Conservation (phyloP, 495 filamentous ascomycete genomes). For the Penicillium daleae region DNA sequence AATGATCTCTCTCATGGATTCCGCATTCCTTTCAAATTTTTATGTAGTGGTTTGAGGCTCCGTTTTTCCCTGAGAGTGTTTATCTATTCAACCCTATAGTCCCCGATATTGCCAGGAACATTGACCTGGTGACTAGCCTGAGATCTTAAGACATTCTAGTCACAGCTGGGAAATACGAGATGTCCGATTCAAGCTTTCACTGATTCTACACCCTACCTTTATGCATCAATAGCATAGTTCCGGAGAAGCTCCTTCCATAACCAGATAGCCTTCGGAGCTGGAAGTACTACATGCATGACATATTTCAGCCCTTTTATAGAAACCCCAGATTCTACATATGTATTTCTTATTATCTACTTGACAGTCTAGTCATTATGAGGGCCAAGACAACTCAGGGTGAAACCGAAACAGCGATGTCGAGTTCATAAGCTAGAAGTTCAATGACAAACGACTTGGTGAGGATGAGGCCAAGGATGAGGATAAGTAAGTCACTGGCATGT, state of each 20-base stretch:
- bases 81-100: background rate
- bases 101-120: background rate
- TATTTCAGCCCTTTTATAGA: background rate
- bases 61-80: background rate
- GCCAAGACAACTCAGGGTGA: background rate
- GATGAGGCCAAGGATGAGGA: background rate
- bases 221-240: slow-evolving; percentile 2
- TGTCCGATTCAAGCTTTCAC: background rate
- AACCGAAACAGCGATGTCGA: background rate
- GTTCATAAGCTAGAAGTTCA: background rate
- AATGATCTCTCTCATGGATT: background rate
- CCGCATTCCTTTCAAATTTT: background rate
- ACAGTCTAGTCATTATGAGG: background rate
- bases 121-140: background rate
- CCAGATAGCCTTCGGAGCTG: background rate
- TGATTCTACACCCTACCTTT: slow-evolving; percentile 1
- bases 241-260: background rate
- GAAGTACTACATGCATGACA: background rate
- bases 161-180: slow-evolving; percentile 14
- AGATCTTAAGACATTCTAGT: slow-evolving; percentile 18
- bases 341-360: background rate
- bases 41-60: background rate
- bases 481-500: background rate
- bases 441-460: background rate
- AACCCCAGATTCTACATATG: too few relatives aligned